phyloP scores from a whole-genome alignment of 1,284 basidiomycete species.

The Sphaerobolus stellatus region DNA sequence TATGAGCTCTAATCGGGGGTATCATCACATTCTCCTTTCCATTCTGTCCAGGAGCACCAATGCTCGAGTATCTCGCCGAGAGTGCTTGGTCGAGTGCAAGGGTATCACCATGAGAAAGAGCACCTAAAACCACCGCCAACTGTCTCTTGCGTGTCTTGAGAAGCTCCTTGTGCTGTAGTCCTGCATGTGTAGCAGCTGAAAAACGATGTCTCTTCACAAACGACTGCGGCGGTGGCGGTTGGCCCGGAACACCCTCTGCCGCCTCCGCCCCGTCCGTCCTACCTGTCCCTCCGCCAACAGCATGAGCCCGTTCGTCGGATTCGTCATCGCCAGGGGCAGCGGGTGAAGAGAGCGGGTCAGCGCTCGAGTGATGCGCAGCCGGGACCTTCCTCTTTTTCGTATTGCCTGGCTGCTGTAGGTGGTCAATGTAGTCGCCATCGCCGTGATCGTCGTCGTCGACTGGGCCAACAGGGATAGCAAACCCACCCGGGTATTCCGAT shows the following conservation, averaged over 20 bases:
- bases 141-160: slow-evolving; percentile 65
- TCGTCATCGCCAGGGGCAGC: slow-evolving; percentile 11
- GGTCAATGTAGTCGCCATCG: slow-evolving; percentile 62
- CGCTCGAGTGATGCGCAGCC: slow-evolving; percentile 23
- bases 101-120: slow-evolving; percentile 60
- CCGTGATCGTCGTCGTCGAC: slow-evolving; percentile 51
- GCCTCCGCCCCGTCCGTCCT: slow-evolving; percentile 24
- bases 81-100: slow-evolving; percentile 74
- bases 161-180: slow-evolving; percentile 71
- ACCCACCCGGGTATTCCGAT: slow-evolving; percentile 14
- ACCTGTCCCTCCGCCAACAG: slow-evolving; percentile 18
- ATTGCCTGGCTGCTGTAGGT: slow-evolving; percentile 72
- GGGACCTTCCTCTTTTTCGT: slow-evolving; percentile 85
- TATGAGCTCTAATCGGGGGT: not conserved
- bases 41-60: not conserved
- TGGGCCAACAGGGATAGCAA: slow-evolving; percentile 23
- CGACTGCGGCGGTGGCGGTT: slow-evolving; percentile 7
- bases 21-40: not conserved
- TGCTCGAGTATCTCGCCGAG: slow-evolving; percentile 46
- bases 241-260: slow-evolving; percentile 10
- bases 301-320: not conserved
- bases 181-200: slow-evolving; percentile 60
- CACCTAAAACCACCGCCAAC: slow-evolving; percentile 63
- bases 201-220: slow-evolving; percentile 46
- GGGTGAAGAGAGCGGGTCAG: not conserved